These are phyloP conservation scores for Coleophoma crateriformis DNA, from an alignment of 2,329 filamentous ascomycete genomes.

Conservation along the genomic window DNA sequence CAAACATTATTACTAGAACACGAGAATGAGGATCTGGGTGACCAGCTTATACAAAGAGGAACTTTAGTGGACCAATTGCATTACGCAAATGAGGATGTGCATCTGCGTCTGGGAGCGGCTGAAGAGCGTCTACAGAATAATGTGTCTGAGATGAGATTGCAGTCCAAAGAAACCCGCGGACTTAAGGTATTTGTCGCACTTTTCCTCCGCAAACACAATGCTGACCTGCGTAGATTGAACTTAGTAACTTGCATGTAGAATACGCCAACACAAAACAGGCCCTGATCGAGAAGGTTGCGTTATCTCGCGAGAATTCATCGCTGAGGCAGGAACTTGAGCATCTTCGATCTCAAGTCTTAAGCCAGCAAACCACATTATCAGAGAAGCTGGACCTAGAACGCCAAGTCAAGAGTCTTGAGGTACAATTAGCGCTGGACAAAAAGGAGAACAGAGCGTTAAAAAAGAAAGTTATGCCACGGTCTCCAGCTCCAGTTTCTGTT, in stretches of 20 bases:
- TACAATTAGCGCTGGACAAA: slow-evolving; percentile 79
- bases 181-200: slow-evolving; percentile 39
- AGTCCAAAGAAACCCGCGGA: slow-evolving; percentile 48
- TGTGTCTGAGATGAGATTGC: slow-evolving; percentile 38
- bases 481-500: too few relatives aligned
- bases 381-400: slow-evolving; percentile 79
- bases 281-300: slow-evolving; percentile 57
- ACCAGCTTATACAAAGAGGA: slow-evolving; percentile 55
- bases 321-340: slow-evolving; percentile 59
- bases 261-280: slow-evolving; percentile 52
- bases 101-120: slow-evolving; percentile 41
- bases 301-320: slow-evolving; percentile 52
- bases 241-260: slow-evolving; percentile 61
- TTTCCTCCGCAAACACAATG: background rate
- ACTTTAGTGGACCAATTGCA: slow-evolving; percentile 52
- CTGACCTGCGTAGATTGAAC: slow-evolving; percentile 51
- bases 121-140: slow-evolving; percentile 28
- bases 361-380: slow-evolving; percentile 63
- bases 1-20: slow-evolving; percentile 67
- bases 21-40: slow-evolving; percentile 64
- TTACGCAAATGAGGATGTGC: slow-evolving; percentile 38
- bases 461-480: too few relatives aligned
- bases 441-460: too few relatives aligned
- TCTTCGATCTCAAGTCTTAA: slow-evolving; percentile 48
- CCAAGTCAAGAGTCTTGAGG: slow-evolving; percentile 70